Evolutionary conservation across 805 yeast species (phyloP).

Genomic region (Hanseniaspora clermontiae): DNA sequence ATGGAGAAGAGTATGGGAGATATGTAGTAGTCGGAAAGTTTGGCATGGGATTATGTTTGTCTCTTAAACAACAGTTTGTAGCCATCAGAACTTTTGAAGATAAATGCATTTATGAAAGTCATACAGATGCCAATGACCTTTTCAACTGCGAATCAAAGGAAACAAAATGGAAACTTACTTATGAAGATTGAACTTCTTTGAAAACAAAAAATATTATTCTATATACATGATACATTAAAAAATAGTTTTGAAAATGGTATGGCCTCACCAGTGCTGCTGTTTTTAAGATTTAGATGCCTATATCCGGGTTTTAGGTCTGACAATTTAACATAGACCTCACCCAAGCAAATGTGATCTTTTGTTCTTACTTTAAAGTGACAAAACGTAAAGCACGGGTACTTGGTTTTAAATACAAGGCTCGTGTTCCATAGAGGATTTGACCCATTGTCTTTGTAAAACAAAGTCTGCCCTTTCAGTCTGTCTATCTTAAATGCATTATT

Average conservation of each 20-base stretch:
- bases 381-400: constrained; percentile 39
- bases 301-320: constrained; percentile 63
- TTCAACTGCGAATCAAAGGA: constrained; percentile 2
- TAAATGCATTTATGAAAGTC: constrained; percentile 10
- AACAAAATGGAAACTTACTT: neutral
- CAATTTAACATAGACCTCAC: constrained; percentile 49
- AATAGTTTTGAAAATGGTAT: constrained; percentile 47
- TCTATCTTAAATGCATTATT: constrained; percentile 19
- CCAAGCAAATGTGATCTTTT: constrained; percentile 33
- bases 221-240: constrained; percentile 19
- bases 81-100: constrained; percentile 12
- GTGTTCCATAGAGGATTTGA: constrained; percentile 79
- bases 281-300: constrained; percentile 67
- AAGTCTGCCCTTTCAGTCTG: constrained; percentile 20
- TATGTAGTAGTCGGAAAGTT: constrained; percentile 39
- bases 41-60: constrained; percentile 38
- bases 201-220: neutral
- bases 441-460: constrained; percentile 50
- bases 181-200: neutral
- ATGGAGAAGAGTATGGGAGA: constrained; percentile 27
- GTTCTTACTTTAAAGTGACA: constrained; percentile 41
- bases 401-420: constrained; percentile 32
- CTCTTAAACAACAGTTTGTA: constrained; percentile 17
- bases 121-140: neutral
- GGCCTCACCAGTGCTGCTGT: constrained; percentile 62